Base-by-base conservation (phyloP, 306 rosid genomes). In the Vigna unguiculata region DNA sequence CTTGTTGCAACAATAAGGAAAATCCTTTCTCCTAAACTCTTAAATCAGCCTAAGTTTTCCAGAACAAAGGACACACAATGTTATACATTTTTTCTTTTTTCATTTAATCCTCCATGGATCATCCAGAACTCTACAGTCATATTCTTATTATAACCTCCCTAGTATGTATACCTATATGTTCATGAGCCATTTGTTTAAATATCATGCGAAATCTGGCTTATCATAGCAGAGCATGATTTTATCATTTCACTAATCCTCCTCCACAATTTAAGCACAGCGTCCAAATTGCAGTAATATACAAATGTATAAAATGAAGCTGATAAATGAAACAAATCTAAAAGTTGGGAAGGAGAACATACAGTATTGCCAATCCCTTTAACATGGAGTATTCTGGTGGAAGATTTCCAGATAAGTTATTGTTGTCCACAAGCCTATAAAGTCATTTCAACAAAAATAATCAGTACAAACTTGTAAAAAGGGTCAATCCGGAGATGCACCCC, bases 381-480 rank as follows among this genome's bases (percentile, higher is more conserved):
- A 53, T 69, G 76, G 87, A 84, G 72, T 80, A 76, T 73, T 89
- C 89, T 36, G 87, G 80, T 38, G 93, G 93, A 72, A 89, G 93
- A 71, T 15, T 1, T 57, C 93, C 90, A 24, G 87, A 67, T 24
- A 89, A 72, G 73, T 89, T 76, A 77, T 89, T 89, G 82, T 72
- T 89, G 81, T 89, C 93, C 79, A 86, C 45, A 76, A 89, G 93
- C 87, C 93, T 89, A 83, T 19, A 81, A 72, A 82, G 46, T 57
- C 77, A 77, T 59, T 80, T 41, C 53, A 79, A 74, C 52, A 74
- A 81, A 49, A 79, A 74, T 41, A 77, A 81, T 71, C 25, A 8
- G 67, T 43, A 30, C 77, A 76, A 79, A 72, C 78, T 66, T 19
- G 69, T 52, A 46, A 11, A 67, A 25, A 34, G 57, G 19, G 67